Evolutionary conservation across 495 filamentous ascomycete species (phyloP), one percentile per base, ranked within the genome.

Genomic region (Hapsidospora chrysogenum): DNA sequence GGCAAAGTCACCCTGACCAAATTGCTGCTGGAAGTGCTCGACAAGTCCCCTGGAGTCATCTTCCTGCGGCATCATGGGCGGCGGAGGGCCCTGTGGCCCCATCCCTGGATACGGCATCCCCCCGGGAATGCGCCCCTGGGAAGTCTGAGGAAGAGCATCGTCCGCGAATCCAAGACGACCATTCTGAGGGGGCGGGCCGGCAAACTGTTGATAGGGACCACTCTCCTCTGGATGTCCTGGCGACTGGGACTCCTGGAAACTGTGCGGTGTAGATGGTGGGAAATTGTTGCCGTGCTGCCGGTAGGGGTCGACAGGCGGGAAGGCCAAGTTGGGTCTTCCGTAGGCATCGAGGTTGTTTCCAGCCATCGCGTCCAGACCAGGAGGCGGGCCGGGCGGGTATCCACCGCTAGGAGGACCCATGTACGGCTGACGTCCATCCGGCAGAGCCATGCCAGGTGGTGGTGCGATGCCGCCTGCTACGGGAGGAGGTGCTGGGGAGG

Each of bases 221-320:
- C 21, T 58, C n/a, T 36, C 57, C 3, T 58, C 57, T 0, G 46
- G 40, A 17, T 52, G 53, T 3, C 43, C 47, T 1, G 66, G 69
- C 15, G 60, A 54, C 33, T 68, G 66, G 3, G 67, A 72, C 13
- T 60, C 67, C 13, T 68, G 65, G 27, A 66, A 64, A 39, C 66
- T 70, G 25, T 63, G 65, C 3, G 66, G 64, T 5, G 65, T 69
- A 4, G 60, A 56, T 4, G 64, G 58, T 0, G 56, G 58, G 34
- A 60, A 62, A 40, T 45, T 51, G 39, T 52, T 37, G 20, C 44
- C 40, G 28, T 42, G 34, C 21, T 59, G 51, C 3, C 52, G 52
- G 19, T 52, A 61, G 13, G 49, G 49, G 17, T 66, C 61, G 29
- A 33, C 17, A 2, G 37, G 37, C 9, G 21, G 19, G 20, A 26